Base-by-base conservation (phyloP, 305 asterid species). In the Fraxinus latifolia region DNA sequence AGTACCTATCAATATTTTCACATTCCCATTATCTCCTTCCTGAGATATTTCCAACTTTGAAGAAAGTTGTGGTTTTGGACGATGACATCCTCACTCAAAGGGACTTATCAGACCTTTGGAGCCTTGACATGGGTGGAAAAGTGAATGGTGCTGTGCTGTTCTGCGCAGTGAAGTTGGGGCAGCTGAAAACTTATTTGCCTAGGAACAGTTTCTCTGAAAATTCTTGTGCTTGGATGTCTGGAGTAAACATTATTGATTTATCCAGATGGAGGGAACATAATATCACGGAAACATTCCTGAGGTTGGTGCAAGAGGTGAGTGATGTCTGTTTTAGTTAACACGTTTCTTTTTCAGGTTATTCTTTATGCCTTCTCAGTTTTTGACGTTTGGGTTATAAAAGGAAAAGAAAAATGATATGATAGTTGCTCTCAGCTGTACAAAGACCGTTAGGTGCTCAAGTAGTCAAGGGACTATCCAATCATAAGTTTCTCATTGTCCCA, bases 151-250 rank as follows among this genome's bases (percentile, higher is more conserved):
- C 98, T n/a, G 82, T 89, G 84, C 92, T 86, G 86, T 86, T 83
- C 85, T 96, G 99, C 85, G 84, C 89, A 11, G 92, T 96, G 88
- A 90, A 86, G 88, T 83, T 93, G 87, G 83, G 84, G 80, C 91
- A 92, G 84, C 93, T 96, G 87, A 87, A 88, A 86, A 73, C 86
- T 47, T 87, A 89, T 88, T 81, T 91, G 88, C 87, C 89, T 55
- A 80, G 87, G 82, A 84, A 86, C 83, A 87, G 85, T 78, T 76
- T 84, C 74, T 87, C 87, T 85, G 94, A 85, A 82, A 85, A 87
- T 84, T 90, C 97, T 79, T 94, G 99, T 87, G 92, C 91, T 79
- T 96, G 99, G 99, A 90, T 91, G 81, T 92, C 99, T 82, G 99
- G 98, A 79, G 82, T 96, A 83, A 94, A 93, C 90, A 32, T 94